These are phyloP conservation scores for Pluteus cervinus DNA, from an alignment of 768 basidiomycete species.

Conservation along the genomic window DNA sequence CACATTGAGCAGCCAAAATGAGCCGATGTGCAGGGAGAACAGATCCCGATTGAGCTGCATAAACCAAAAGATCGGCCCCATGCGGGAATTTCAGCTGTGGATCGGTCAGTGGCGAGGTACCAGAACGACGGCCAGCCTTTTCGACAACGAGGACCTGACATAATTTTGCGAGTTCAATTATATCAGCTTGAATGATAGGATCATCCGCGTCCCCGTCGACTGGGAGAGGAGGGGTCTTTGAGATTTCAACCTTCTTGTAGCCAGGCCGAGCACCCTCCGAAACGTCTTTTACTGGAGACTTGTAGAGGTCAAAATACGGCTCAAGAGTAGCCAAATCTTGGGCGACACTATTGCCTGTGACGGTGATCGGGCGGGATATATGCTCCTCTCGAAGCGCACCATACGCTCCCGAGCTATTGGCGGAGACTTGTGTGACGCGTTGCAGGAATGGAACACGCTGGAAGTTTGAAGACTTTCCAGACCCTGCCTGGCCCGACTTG, in stretches of 20 bases:
- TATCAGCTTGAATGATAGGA: conserved; percentile 28
- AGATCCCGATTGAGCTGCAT: conserved; percentile 29
- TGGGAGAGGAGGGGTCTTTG: conserved; percentile 5
- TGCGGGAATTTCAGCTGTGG: conserved; percentile 31
- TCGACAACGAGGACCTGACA: conserved; percentile 25
- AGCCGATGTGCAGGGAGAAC: conserved; percentile 58
- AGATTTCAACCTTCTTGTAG: conserved; percentile 2
- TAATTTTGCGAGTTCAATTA: conserved; percentile 25
- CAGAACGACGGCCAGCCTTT: conserved; percentile 16
- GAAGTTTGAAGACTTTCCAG: conserved; percentile 56
- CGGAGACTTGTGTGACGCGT: conserved; percentile 77
- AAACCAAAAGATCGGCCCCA: conserved; percentile 62
- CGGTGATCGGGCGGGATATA: conserved; percentile 43
- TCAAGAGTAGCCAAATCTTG: conserved; percentile 62
- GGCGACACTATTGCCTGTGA: conserved; percentile 50
- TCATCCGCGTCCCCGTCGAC: conserved; percentile 32
- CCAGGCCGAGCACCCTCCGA: background rate
- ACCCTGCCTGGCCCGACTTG: conserved; percentile 23
- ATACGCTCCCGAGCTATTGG: conserved; percentile 84
- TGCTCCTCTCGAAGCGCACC: conserved; percentile 79
- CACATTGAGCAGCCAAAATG: conserved; percentile 58
- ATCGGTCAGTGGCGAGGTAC: no score
- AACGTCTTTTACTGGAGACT: background rate
- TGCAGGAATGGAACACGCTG: conserved; percentile 77
- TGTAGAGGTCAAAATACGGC: conserved; percentile 45